These are phyloP conservation scores for Phytophthora colocasiae DNA, from an alignment of 352 stramenopile genomes.

Conservation along the genomic window DNA sequence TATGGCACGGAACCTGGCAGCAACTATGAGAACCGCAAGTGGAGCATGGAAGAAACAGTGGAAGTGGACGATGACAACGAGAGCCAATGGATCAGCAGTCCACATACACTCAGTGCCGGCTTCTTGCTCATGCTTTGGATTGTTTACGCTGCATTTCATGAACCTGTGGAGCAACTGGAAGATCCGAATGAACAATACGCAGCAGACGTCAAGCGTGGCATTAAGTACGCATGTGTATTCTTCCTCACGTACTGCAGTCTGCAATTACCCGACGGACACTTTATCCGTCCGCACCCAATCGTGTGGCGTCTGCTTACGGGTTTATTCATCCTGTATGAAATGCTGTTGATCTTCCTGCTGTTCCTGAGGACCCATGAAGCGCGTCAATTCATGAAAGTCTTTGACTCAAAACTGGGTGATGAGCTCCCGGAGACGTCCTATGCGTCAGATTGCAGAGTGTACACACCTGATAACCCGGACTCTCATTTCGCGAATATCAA, in stretches of 20 bases:
- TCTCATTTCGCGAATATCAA: slow-evolving; percentile 81
- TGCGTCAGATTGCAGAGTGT: slow-evolving; percentile 84
- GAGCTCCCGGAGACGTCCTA: slow-evolving; percentile 86
- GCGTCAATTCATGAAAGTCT: slow-evolving; percentile 84
- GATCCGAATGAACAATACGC: slow-evolving; percentile 49
- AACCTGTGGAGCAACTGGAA: slow-evolving; percentile 42
- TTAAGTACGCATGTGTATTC: slow-evolving; percentile 82
- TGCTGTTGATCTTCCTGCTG: slow-evolving; percentile 89
- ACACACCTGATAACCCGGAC: slow-evolving; percentile 86
- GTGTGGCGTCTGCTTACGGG: slow-evolving; percentile 92
- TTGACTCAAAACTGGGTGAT: slow-evolving; percentile 79
- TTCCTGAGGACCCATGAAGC: slow-evolving; percentile 86
- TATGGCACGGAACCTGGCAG: slow-evolving; percentile 52
- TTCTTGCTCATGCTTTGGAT: slow-evolving; percentile 87
- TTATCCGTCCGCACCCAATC: slow-evolving; percentile 89
- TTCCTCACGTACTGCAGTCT: slow-evolving; percentile 91
- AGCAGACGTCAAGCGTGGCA: slow-evolving; percentile 70
- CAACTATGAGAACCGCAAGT: slow-evolving; percentile 88
- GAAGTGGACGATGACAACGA: slow-evolving; percentile 77
- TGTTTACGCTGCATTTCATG: slow-evolving; percentile 86
- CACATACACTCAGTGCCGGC: slow-evolving; percentile 81
- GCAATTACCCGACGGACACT: slow-evolving; percentile 88
- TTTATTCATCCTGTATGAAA: slow-evolving; percentile 93
- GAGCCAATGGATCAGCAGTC: slow-evolving; percentile 83
- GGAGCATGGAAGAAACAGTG: slow-evolving; percentile 86